Base-by-base conservation (phyloP, 2,329 filamentous ascomycete species). In the Ilyonectria sp. region DNA sequence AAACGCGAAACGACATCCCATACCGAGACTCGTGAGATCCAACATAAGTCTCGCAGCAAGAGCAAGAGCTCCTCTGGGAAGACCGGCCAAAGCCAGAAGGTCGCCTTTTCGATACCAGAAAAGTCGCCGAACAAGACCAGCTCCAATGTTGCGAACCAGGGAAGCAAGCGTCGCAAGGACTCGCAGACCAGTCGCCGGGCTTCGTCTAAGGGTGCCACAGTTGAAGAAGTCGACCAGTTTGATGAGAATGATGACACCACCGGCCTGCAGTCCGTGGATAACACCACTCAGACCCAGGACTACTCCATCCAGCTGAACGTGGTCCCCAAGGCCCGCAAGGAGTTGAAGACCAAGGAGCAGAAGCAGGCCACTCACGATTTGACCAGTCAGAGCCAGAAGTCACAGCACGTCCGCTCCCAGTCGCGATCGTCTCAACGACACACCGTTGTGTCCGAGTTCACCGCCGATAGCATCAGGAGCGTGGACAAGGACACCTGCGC, bases 71-170 rank as follows among this genome's bases (percentile, higher is more conserved):
- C 68, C 4, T 70, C 75, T 7, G 66, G 71, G 15, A 79, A 75
- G 61, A 69, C 71, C 7, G 64, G 62, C 10, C 76, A 77, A 21
- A 74, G 70, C 40, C 80, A 81, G 29, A 83, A 82, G 68, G 82
- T 83, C 44, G 81, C 82, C 15, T 84, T 84, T 65, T 79, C 82
- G 2, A 76, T 84, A 10, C 82, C 83, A 4, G 79, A 80, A 49
- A 79, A 78, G 58, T 72, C 79, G 2, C 73, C 75, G 1, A 72
- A 72, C 35, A 76, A 77, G 70, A 74, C 58, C 53, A 64, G 65
- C 57, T 77, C 79, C 58, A 80, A 80, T 33, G 64, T 79, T 10
- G 81, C 82, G 9, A 84, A 84, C 70, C 79, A 80, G 57, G 81
- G 82, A 13, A 84, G 82, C 78, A 84, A 84, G 74, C 80, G 82